Conservation (phyloP, 2,329 filamentous ascomycete species). For the Venturia asperata region DNA sequence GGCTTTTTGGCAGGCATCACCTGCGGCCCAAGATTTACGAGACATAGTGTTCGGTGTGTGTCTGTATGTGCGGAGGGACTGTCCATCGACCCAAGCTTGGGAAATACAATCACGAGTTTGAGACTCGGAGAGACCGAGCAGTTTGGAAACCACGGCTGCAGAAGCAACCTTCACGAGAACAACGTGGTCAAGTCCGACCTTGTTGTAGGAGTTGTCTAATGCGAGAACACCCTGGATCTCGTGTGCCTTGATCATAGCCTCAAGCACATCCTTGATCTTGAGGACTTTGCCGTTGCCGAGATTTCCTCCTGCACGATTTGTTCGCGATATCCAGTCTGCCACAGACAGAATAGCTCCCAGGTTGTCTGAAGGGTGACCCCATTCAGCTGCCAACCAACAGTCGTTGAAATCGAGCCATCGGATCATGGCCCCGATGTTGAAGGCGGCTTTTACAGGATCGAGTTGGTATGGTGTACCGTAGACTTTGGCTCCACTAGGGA, state of each 20-base stretch:
- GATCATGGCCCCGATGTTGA: conserved; percentile 99
- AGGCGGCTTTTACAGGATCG: conserved; percentile 90
- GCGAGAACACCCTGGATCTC: conserved; percentile 97
- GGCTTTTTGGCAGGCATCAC: conserved; percentile 92
- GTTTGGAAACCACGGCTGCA: conserved; percentile 86
- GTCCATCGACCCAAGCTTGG: conserved; percentile 95
- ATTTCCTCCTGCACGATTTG: conserved; percentile 77
- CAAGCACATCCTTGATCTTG: conserved; percentile 82
- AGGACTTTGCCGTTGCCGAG: conserved; percentile 67
- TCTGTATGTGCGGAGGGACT: conserved; percentile 91
- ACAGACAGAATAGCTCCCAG: conserved; percentile 93
- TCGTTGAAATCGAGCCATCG: conserved; percentile 99
- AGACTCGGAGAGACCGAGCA: conserved; percentile 81
- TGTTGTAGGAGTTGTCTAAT: conserved; percentile 97
- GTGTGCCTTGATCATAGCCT: conserved; percentile 98
- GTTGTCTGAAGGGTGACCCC: conserved; percentile 98
- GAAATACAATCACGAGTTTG: conserved; percentile 94
- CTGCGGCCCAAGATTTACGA: conserved; percentile 96
- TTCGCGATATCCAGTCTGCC: conserved; percentile 94
- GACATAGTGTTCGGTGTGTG: conserved; percentile 99
- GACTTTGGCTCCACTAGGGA: conserved; percentile 86
- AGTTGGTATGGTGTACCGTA: conserved; percentile 90
- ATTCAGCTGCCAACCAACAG: conserved; percentile 98
- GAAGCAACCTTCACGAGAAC: conserved; percentile 97
- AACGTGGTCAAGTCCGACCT: conserved; percentile 95